phyloP scores from a whole-genome alignment of 2,329 filamentous ascomycete genomes.

The Sphaerulina musiva region DNA sequence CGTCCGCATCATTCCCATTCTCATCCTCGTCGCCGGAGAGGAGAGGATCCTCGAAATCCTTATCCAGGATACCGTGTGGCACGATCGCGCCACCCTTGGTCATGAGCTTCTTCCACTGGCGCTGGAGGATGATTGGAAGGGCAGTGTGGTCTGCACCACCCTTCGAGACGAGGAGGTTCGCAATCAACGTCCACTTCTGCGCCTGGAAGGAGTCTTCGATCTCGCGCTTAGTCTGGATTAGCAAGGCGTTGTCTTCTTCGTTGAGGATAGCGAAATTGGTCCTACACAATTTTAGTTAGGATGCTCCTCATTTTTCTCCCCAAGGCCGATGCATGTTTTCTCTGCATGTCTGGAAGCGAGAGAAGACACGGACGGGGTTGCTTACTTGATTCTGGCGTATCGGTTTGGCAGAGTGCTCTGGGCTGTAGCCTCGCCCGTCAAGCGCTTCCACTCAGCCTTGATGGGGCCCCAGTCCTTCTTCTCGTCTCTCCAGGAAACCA shows the following conservation, averaged over 20 bases:
- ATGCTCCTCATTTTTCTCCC: not conserved
- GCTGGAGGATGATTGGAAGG: conserved; percentile 30
- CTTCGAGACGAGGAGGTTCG: conserved; percentile 29
- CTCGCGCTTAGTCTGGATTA: conserved; percentile 36
- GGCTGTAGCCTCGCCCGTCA: conserved; percentile 33
- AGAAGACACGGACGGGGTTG: not conserved
- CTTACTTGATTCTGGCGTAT: conserved; percentile 27
- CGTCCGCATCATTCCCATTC: conserved; percentile 1
- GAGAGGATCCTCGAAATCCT: conserved; percentile 22
- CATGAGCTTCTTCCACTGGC: conserved; percentile 39
- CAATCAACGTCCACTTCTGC: conserved; percentile 38
- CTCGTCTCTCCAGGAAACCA: conserved; percentile 28
- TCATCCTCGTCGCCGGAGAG: conserved; percentile 8
- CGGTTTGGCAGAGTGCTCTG: conserved; percentile 36
- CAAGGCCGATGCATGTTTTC: not conserved
- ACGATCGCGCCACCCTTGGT: conserved; percentile 22
- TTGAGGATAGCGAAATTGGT: conserved; percentile 36
- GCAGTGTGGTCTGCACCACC: conserved; percentile 33
- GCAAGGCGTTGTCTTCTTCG: conserved; percentile 27
- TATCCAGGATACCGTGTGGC: conserved; percentile 22
- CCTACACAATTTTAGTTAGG: conserved; percentile 19
- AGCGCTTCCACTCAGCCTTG: conserved; percentile 22
- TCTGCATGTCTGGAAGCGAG: not conserved
- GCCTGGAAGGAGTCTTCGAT: conserved; percentile 37
- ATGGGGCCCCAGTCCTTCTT: conserved; percentile 27